Base-by-base conservation (phyloP, 148 eudicot genomes). In the Vaccinium vitisidaea region DNA sequence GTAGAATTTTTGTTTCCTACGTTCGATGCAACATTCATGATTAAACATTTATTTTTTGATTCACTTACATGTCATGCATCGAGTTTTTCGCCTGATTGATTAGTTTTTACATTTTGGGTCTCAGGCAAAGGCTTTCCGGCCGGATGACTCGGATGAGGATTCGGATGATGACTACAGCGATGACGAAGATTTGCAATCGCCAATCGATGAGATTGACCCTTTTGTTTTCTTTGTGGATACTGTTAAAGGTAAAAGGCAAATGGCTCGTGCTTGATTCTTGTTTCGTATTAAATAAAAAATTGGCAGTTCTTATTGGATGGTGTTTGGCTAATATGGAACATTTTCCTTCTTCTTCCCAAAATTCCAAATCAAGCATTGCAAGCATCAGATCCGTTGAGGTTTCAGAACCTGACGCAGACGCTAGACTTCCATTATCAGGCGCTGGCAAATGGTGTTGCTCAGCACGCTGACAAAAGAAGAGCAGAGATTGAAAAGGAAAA, bases 81-180 rank as follows among this genome's bases (percentile, higher is more conserved):
- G 7, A 27, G 65, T 82, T 25, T 52, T 70, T 71, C 30, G 69
- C 48, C 30, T 77, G 56, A 50, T 86, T 7, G 36, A 23, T 67
- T 54, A 21, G 5, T 48, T 81, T 46, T 52, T 50, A 59, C 50
- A 36, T 67, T 25, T 63, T 55, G 49, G 27, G 55, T 63, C 88
- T 50, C 80, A 97, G 99, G 99, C 97, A 19, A 97, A 93, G 91
- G 93, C 99, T 65, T 97, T 93, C 89, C 92, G 95, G 75, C 82
- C 88, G 13, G 55, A 77, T 89, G 93, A 88, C 23, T 92, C 94
- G n/a, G 98, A 93, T 67, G 99, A 96, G 48, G 99, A 97, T 82
- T 89, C 97, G 11, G 99, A 94, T 86, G 97, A 97, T 80, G 99
- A 96, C 88, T 94, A 90, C 84, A 93, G 96, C 82, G 99, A 97